Evolutionary conservation across 129 eudicot genomes (phyloP), one percentile per base, ranked within the genome.

Genomic region (Rutidosis leptorrhynchoides): DNA sequence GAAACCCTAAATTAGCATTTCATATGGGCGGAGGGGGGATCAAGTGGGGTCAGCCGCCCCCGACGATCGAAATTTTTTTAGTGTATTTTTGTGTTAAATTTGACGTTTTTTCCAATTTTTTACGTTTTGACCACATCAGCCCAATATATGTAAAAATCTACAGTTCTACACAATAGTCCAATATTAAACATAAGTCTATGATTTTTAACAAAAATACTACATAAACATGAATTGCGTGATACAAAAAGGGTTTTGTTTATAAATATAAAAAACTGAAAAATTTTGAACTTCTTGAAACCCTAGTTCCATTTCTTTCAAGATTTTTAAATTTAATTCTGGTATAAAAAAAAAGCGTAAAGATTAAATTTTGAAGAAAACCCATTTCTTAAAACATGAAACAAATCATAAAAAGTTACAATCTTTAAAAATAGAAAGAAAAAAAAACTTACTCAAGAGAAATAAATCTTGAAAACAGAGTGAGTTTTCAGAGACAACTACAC

Each of bases 391-490:
- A 28, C 74, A 60, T 17, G 56, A 67, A 61, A 32, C 6, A 63
- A 63, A 45, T 27, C 46, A 43, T 28, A 69, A 33, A 45, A 43
- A 29, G n/a, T 40, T 12, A 66, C 71, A 70, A 25, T 29, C 26
- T 1, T 40, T 2, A 58, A 4, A 57, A 19, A 65, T 26, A 58
- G 11, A 27, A 27, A 62, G 7, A 58, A 27, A 17, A 4, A 33
- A 52, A 55, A 52, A 68, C 74, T 75, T 60, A 75, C 80, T 37
- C 74, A 60, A 68, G 25, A 6, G 51, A 75, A 48, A 45, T 25
- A 62, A 74, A 45, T 58, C 79, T 58, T 58, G 69, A 75, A 68
- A 75, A 68, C 67, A 67, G 68, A 32, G 43, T 49, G 22, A 19
- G 23, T 29, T 24, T 46, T 26, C 60, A 43, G 40, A 65, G 30